Conservation (phyloP, 805 yeast genomes). For the Wickerhamiella sorbophila region DNA sequence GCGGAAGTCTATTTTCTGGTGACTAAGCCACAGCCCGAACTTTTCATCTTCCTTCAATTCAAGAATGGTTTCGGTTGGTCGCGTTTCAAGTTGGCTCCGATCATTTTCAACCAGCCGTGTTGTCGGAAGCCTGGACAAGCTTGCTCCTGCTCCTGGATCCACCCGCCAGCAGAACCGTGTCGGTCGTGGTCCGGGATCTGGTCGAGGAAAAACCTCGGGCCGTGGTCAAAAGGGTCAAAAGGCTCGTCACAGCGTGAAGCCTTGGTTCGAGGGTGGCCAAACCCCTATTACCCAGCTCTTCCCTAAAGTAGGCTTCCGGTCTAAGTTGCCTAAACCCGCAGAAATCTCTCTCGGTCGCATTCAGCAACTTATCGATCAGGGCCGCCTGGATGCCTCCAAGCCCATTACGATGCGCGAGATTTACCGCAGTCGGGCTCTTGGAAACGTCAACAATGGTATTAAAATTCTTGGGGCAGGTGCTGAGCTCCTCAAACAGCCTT, state of each 20-base stretch:
- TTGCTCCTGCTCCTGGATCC: conserved; percentile 23
- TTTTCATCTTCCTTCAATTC: not conserved
- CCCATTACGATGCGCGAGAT: conserved; percentile 60
- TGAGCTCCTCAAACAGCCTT: conserved; percentile 36
- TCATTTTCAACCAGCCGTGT: conserved; percentile 5
- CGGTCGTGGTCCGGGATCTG: conserved; percentile 92
- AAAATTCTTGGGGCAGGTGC: conserved; percentile 57
- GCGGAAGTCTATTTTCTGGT: not conserved
- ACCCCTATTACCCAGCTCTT: conserved; percentile 75
- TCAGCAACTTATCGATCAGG: conserved; percentile 53
- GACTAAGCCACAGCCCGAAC: not conserved
- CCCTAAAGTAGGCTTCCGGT: conserved; percentile 77
- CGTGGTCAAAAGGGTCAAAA: conserved; percentile 98
- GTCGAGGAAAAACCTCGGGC: conserved; percentile 83
- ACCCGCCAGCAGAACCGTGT: conserved; percentile 38
- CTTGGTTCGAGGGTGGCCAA: conserved; percentile 98
- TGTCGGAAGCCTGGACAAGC: conserved; percentile 13
- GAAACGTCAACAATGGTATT: conserved; percentile 64
- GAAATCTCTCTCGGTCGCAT: conserved; percentile 56
- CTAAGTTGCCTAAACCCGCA: conserved; percentile 19
- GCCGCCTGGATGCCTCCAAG: conserved; percentile 39
- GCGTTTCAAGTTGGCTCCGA: conserved; percentile 1
- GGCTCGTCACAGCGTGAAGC: conserved; percentile 80
- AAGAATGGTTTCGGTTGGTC: not conserved
- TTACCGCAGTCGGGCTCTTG: conserved; percentile 61